Base-by-base conservation (phyloP, 2,329 filamentous ascomycete genomes). In the Curvularia sp. region DNA sequence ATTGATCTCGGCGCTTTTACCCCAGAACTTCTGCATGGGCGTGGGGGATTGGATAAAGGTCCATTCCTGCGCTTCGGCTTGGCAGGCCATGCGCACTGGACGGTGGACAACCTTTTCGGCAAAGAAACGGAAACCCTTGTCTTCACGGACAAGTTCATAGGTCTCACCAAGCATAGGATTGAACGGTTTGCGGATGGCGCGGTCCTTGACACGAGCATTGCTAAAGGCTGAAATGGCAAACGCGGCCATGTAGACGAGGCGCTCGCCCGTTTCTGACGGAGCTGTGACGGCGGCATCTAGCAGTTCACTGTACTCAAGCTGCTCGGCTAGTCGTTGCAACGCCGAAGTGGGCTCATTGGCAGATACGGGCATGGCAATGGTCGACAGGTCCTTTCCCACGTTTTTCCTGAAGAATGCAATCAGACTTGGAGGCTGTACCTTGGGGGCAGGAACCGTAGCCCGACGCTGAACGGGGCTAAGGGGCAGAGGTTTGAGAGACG, bases 21-120 rank as follows among this genome's bases (percentile, higher is more conserved):
- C 95, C 95, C 95, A 98, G 81, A 99, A 99, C 75, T 98, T 98
- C 74, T 99, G 94, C 22, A 90, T 89, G 0, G 95, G 95, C 56
- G 90, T 89, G 0, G 95, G 92, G 4, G 90, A 91, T 74, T 98
- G 95, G 0, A 91, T 85, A 61, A 97, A 89, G 2, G 90, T 92
- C 95, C 95, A 99, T 57, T 86, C 82, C 39, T 87, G 85, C 39
- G 91, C 88, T 75, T 99, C 95, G 4, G 94, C 95, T 76, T 98
- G 93, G 81, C 93, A 94, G 5, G 95, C 95, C 71, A 98, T 87
- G 62, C 93, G 88, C 13, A 99, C 92, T 0, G 95, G 95, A 4
- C 95, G 89, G 76, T 99, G 95, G 15, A 88, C 90, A 7, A 99
- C 92, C 77, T 99, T 99, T 75, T 99, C 95, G 0, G 94, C 91